A percentile compares a stretch with the other conserved stretches of the same genome.
These are phyloP conservation scores for Claviceps spartinae DNA, from an alignment of 2,329 filamentous ascomycete species.

Conservation along the genomic window DNA sequence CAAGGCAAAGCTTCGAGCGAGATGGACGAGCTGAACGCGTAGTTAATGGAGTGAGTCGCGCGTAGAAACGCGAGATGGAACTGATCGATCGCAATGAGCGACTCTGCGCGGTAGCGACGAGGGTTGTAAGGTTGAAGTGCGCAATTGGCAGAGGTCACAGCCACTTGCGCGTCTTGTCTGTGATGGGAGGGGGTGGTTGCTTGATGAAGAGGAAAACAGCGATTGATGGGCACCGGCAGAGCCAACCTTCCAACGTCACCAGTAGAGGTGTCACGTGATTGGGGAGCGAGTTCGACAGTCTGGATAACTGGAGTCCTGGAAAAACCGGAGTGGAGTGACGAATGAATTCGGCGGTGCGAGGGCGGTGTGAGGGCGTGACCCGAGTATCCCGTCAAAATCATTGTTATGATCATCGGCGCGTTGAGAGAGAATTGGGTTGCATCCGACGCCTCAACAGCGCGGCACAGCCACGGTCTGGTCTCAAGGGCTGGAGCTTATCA, in stretches of 20 bases:
- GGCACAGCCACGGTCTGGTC: not conserved
- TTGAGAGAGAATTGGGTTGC: too few species aligned
- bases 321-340: not conserved
- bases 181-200: not conserved
- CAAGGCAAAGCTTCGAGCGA: conserved; percentile 5
- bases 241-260: conserved; percentile 23
- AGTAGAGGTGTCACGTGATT: conserved; percentile 18
- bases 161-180: conserved; percentile 6
- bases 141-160: conserved; percentile 5
- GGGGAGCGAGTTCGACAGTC: not conserved
- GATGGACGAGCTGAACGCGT: conserved; percentile 9
- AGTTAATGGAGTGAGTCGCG: conserved; percentile 7
- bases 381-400: too few species aligned
- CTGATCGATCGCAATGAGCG: conserved; percentile 4
- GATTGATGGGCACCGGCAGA: conserved; percentile 12
- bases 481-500: not conserved
- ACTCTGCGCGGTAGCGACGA: conserved; percentile 2
- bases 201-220: conserved; percentile 1
- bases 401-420: too few species aligned
- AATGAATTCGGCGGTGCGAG: not conserved
- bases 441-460: too few species aligned
- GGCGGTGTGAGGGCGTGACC: too few species aligned
- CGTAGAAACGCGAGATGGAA: conserved; percentile 4
- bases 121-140: conserved; percentile 2
- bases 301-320: not conserved